phyloP scores from a whole-genome alignment of 176 grass and related monocot genomes.

The Juncus inflexus region DNA sequence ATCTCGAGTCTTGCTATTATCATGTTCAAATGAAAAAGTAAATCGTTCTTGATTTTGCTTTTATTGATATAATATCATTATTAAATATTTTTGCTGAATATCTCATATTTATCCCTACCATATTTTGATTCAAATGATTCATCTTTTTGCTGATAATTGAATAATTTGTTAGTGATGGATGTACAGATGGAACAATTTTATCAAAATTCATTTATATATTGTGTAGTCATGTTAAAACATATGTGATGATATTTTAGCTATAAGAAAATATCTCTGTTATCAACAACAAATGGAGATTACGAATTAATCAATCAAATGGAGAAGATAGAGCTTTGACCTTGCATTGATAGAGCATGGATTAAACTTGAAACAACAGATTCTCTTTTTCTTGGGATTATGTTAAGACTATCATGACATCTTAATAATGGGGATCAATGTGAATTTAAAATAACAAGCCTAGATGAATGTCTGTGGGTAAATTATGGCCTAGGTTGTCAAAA shows the following conservation, averaged over 20 bases:
- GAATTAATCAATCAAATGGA: not conserved
- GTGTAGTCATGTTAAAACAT: not conserved
- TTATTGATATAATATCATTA: no score
- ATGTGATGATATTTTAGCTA: not conserved
- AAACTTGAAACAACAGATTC: conserved; percentile 27
- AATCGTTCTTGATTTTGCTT: no score
- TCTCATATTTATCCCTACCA: no score
- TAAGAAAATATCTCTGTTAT: not conserved
- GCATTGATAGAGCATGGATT: conserved; percentile 15
- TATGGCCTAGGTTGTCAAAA: no score
- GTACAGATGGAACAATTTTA: no score
- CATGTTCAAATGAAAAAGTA: not conserved
- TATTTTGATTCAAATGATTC: no score
- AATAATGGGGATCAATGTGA: not conserved
- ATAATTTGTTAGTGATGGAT: no score
- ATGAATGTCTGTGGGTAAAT: conserved; percentile 15
- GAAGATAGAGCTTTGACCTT: conserved; percentile 2
- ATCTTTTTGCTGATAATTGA: no score
- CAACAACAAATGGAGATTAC: not conserved
- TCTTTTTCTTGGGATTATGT: conserved; percentile 22
- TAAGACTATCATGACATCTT: not conserved
- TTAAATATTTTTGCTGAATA: no score
- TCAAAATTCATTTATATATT: not conserved
- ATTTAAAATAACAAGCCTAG: not conserved
- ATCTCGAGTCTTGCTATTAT: not conserved